Base-by-base conservation (phyloP, 163 green algal genomes). In the Chloroidium sp. region DNA sequence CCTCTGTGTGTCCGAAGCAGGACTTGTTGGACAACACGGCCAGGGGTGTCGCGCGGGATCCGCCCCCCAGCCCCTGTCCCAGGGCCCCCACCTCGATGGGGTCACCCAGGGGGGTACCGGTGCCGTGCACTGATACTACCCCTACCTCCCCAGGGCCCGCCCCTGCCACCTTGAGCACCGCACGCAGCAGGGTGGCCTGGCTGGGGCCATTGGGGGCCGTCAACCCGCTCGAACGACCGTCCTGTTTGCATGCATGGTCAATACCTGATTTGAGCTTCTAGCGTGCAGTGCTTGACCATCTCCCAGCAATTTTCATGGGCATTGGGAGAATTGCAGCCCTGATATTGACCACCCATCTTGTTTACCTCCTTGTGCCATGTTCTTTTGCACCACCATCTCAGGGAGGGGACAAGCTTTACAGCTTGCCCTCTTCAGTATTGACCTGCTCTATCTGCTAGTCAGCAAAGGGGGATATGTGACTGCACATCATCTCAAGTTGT, bases 201-300 rank as follows among this genome's bases (percentile, higher is more conserved):
- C 90, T 87, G 6, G 91, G 91, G 1, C 93, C 93, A 83, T 93
- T 95, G 72, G 93, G 94, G 0, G 93, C 93, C 1, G 93, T 97
- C n/a, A 97, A 85, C 61, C 80, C 84, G 86, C 90, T 96, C 81
- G 90, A 94, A 61, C 92, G 86, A 8, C 93, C 94, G 81, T 97
- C 93, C 86, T 97, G 91, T 78, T 36, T 36, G 36, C 36, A 36
- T 36, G 36, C 36, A 36, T 36, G 36, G 36, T 36, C 36, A 36
- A 36, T 36, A 36, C 36, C 36, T 36, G 36, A 36, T 36, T 36
- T 36, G 36, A 36, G 36, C 36, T 36, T 36, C 36, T 36, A 36
- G 36, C 36, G 36, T 36, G 36, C 36, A 36, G 36, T 36, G 36
- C 36, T 36, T 36, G 36, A 36, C 36, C 36, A 36, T 36, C 36